These are phyloP conservation scores for Eurotiales sp. DNA, from an alignment of 2,329 filamentous ascomycete species.

Conservation along the genomic window DNA sequence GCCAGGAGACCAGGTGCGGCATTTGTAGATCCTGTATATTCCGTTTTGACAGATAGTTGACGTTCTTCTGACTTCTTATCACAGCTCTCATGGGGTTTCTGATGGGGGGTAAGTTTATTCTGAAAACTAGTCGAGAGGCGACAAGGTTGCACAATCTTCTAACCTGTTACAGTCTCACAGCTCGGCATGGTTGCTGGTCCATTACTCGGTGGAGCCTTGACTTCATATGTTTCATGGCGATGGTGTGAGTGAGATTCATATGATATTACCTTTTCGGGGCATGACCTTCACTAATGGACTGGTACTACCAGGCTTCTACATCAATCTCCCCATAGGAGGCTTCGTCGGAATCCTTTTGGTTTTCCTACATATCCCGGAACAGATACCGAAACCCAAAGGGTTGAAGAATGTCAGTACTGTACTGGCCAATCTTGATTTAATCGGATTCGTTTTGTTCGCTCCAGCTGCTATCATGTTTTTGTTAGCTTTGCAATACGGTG, in stretches of 20 bases:
- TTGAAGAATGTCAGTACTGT: constrained; percentile 1
- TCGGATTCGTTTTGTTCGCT: constrained; percentile 38
- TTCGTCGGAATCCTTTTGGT: constrained; percentile 29
- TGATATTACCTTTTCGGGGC: too few species aligned
- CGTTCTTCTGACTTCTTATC: not conserved
- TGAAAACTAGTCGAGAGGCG: not conserved
- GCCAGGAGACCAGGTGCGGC: constrained; percentile 17
- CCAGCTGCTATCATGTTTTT: constrained; percentile 41
- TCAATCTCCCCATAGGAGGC: constrained; percentile 39
- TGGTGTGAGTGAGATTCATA: constrained; percentile 23
- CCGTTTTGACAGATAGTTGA: not conserved
- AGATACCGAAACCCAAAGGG: constrained; percentile 18
- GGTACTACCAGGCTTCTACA: constrained; percentile 29
- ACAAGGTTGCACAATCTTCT: not conserved
- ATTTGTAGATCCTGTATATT: not conserved
- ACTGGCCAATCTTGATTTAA: constrained; percentile 36
- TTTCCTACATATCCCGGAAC: constrained; percentile 27
- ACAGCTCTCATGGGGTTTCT: constrained; percentile 17
- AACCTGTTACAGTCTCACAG: constrained; percentile 14
- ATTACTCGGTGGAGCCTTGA: constrained; percentile 41
- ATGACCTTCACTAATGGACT: not conserved
- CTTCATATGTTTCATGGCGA: constrained; percentile 36
- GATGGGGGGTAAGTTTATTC: constrained; percentile 19
- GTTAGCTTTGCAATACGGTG: constrained; percentile 47
- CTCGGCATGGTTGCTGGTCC: constrained; percentile 26